Conservation (phyloP, 495 filamentous ascomycete species). For the Penicillium macrosclerotiorum region DNA sequence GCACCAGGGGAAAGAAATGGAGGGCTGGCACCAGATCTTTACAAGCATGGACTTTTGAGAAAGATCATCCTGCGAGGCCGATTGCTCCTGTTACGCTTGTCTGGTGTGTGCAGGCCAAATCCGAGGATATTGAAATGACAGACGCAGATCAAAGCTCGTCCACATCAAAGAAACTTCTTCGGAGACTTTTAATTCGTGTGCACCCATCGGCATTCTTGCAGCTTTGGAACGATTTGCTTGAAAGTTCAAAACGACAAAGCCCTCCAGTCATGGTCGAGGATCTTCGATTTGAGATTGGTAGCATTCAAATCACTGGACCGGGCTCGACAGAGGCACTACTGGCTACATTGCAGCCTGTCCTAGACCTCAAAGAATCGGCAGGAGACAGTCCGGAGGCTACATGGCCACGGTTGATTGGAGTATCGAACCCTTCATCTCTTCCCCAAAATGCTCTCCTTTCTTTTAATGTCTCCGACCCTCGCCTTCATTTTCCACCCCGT, state of each 20-base stretch:
- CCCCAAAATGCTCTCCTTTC: conserved; percentile 69
- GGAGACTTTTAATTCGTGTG: conserved; percentile 69
- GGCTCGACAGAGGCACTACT: conserved; percentile 79
- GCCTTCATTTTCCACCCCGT: conserved; percentile 66
- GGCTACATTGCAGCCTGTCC: conserved; percentile 60
- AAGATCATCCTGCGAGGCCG: conserved; percentile 46
- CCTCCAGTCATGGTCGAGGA: conserved; percentile 81
- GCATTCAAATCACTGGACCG: conserved; percentile 84
- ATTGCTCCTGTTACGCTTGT: conserved; percentile 79
- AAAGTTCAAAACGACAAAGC: conserved; percentile 64
- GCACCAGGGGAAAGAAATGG: conserved; percentile 68
- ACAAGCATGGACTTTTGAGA: conserved; percentile 63
- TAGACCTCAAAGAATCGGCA: conserved; percentile 24
- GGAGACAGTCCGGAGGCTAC: conserved; percentile 47
- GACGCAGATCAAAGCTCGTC: conserved; percentile 23
- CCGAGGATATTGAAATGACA: conserved; percentile 36
- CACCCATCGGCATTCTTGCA: conserved; percentile 90
- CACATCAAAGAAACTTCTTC: conserved; percentile 41
- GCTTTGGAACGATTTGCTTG: conserved; percentile 74
- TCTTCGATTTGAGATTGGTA: conserved; percentile 89
- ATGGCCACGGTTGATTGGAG: conserved; percentile 63
- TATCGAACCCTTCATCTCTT: conserved; percentile 75
- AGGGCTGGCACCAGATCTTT: conserved; percentile 66
- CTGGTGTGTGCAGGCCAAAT: conserved; percentile 50
- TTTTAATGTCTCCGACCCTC: conserved; percentile 76